These are phyloP conservation scores for Crithidia bombi DNA, from an alignment of 208 protist species.

Conservation along the genomic window DNA sequence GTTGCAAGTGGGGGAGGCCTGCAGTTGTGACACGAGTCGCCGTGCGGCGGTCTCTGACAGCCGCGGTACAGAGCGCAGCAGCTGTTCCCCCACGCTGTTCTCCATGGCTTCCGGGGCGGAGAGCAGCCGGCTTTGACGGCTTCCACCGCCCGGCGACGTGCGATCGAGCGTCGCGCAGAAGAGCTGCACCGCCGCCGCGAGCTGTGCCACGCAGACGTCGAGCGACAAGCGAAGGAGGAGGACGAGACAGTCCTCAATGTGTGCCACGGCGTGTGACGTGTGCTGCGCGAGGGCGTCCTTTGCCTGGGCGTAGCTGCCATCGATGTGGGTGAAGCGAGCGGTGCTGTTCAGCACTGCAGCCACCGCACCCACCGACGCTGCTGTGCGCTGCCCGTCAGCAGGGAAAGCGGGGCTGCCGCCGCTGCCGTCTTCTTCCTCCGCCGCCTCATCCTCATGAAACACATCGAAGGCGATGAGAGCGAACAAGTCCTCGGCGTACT, in stretches of 20 bases:
- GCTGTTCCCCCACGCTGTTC: not conserved
- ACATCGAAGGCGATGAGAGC: constrained; percentile 46
- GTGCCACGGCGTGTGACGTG: constrained; percentile 1
- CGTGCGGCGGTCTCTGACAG: constrained; percentile 17
- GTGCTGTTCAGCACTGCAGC: constrained; percentile 41
- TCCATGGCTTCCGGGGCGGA: not conserved
- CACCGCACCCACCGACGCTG: not conserved
- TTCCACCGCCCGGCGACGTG: not conserved
- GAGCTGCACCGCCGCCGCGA: constrained; percentile 22
- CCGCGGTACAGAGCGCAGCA: constrained; percentile 10
- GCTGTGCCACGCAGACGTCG: constrained; percentile 24
- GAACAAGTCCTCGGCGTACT: constrained; percentile 44
- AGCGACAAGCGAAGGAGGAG: constrained; percentile 35
- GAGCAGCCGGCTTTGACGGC: not conserved
- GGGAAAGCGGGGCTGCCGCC: no score
- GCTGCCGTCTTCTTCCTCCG: not conserved
- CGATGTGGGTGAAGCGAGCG: constrained; percentile 58
- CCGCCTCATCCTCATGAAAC: constrained; percentile 19
- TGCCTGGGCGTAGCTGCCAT: constrained; percentile 53
- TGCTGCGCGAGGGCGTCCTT: constrained; percentile 26
- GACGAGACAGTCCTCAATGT: constrained; percentile 28
- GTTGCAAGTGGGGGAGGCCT: not conserved
- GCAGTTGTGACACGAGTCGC: constrained; percentile 8
- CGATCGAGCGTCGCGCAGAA: constrained; percentile 16
- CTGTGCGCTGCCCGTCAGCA: no score